Evolutionary conservation across 768 basidiomycete species (phyloP).

Genomic region (Phylloporus scabripes): DNA sequence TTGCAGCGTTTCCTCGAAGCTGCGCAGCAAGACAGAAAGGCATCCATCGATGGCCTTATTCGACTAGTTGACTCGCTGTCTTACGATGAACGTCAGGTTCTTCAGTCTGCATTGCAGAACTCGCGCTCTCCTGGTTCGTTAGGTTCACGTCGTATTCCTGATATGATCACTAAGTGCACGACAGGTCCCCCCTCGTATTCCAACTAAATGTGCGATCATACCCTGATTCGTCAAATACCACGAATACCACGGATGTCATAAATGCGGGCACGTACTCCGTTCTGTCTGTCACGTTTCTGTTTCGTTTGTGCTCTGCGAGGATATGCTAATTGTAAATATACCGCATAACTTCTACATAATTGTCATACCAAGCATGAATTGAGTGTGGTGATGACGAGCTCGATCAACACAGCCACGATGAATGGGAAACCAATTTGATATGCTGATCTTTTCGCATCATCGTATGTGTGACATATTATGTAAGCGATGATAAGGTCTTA

Average conservation of each 20-base stretch:
- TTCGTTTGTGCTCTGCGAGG: not conserved
- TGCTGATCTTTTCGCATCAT: not conserved
- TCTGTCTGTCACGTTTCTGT: not conserved
- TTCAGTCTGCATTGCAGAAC: conserved; percentile 60
- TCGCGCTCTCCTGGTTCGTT: conserved; percentile 55
- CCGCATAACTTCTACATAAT: conserved; percentile 17
- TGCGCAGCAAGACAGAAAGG: conserved; percentile 71
- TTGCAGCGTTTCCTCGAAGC: conserved; percentile 59
- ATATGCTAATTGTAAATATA: conserved; percentile 18
- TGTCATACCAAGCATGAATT: conserved; percentile 1
- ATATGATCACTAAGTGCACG: conserved; percentile 3
- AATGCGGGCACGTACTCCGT: not conserved
- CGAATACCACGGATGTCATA: not conserved
- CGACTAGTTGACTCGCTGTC: conserved; percentile 69
- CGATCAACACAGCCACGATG: no score
- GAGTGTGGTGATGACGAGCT: no score
- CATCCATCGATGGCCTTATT: conserved; percentile 65
- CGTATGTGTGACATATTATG: not conserved
- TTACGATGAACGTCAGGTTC: conserved; percentile 60
- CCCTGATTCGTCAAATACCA: not conserved
- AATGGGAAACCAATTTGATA: not conserved
- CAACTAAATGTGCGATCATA: conserved; percentile 14
- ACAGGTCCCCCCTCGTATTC: conserved; percentile 41
- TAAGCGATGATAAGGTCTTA: no score
- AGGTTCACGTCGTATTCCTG: not conserved